Conservation (phyloP, 305 asterid genomes). For the Withania somnifera region DNA sequence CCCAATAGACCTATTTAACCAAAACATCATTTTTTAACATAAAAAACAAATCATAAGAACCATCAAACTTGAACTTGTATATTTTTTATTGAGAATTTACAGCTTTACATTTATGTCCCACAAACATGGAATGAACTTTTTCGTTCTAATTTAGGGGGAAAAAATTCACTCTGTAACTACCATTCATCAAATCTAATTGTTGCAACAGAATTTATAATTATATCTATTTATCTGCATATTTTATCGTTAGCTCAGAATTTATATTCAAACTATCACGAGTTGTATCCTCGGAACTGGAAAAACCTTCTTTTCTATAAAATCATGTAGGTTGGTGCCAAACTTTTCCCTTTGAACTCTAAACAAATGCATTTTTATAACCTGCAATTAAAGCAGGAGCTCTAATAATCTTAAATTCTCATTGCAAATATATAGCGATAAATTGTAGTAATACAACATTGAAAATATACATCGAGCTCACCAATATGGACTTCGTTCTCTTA, state of each 20-base stretch:
- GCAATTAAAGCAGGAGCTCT: background rate
- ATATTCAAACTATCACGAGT: conserved; percentile 27
- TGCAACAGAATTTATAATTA: conserved; percentile 50
- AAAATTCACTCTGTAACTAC: conserved; percentile 5
- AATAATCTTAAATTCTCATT: background rate
- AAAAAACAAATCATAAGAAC: too few species aligned
- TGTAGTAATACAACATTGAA: background rate
- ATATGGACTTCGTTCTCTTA: background rate
- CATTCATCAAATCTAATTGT: conserved; percentile 52
- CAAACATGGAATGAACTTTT: background rate
- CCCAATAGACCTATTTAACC: too few species aligned
- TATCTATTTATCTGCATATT: conserved; percentile 31
- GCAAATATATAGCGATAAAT: too few species aligned
- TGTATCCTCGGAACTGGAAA: conserved; percentile 36
- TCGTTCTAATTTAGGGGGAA: background rate
- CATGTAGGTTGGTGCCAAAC: conserved; percentile 3
- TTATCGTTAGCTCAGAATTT: conserved; percentile 19
- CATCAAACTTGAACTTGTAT: too few species aligned
- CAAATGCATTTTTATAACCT: conserved; percentile 30
- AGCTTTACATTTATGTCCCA: too few species aligned
- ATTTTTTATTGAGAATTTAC: too few species aligned
- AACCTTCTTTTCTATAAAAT: conserved; percentile 18
- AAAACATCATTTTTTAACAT: too few species aligned
- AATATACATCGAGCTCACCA: background rate
- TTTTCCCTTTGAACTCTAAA: conserved; percentile 35